A percentile compares a stretch with the other conserved stretches of the same genome.
Conservation (phyloP, 2,329 filamentous ascomycete genomes). For the Metarhizium robertsii region DNA sequence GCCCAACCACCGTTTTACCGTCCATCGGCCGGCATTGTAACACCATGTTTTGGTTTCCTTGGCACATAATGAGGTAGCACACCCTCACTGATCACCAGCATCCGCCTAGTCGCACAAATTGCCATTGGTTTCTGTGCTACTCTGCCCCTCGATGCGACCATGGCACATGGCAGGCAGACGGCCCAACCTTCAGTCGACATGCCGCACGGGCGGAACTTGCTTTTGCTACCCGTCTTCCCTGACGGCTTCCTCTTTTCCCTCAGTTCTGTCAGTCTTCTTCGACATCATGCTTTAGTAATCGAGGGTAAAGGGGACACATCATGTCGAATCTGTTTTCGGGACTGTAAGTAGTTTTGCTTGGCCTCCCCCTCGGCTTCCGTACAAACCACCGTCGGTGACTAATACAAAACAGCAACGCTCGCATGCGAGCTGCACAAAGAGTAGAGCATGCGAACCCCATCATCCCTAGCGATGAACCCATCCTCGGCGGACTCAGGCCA, state of each 20-base stretch:
- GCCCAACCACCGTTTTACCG: no score
- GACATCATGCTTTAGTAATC: neutral
- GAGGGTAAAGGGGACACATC: neutral
- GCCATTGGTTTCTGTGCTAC: neutral
- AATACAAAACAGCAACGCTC: slow-evolving; percentile 1
- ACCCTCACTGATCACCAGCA: neutral
- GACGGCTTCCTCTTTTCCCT: neutral
- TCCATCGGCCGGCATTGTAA: no score
- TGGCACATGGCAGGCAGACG: no score
- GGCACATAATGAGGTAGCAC: no score
- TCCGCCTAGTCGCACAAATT: neutral
- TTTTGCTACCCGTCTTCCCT: neutral
- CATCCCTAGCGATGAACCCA: neutral
- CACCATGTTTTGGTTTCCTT: no score
- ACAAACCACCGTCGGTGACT: neutral
- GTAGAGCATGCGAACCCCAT: neutral
- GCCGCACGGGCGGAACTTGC: neutral
- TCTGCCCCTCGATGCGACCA: neutral
- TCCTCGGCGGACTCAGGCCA: neutral
- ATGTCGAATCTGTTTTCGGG: slow-evolving; percentile 2
- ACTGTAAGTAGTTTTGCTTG: neutral
- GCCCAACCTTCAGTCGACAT: neutral
- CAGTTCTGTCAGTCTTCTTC: neutral
- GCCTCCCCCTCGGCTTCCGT: neutral
- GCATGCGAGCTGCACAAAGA: neutral